phyloP scores from a whole-genome alignment of 768 basidiomycete genomes.

The Suillus variegatus region DNA sequence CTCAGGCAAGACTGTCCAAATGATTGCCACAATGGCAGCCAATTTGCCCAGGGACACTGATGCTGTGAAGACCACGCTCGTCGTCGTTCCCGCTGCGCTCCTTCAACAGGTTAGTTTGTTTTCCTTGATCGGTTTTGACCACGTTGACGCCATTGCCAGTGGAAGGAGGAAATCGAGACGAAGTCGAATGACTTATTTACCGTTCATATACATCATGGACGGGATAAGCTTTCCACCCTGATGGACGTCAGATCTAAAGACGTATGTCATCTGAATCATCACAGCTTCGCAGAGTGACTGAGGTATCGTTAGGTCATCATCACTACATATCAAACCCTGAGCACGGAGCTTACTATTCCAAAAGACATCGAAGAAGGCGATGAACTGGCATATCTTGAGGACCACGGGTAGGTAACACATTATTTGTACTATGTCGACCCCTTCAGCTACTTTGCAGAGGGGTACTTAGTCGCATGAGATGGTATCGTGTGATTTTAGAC shows the following conservation, averaged over 20 bases:
- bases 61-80: constrained; percentile 57
- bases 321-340: constrained; percentile 78
- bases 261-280: constrained; percentile 32
- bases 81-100: constrained; percentile 77
- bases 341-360: constrained; percentile 56
- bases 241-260: constrained; percentile 54
- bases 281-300: constrained; percentile 1
- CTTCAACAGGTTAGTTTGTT: constrained; percentile 55
- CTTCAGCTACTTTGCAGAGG: constrained; percentile 41
- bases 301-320: constrained; percentile 55
- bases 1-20: constrained; percentile 71
- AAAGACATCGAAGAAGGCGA: constrained; percentile 46
- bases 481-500: constrained; percentile 73
- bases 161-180: constrained; percentile 71
- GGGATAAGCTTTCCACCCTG: constrained; percentile 59
- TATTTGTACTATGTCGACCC: background rate
- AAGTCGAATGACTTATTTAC: constrained; percentile 65
- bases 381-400: constrained; percentile 47
- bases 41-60: constrained; percentile 56
- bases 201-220: constrained; percentile 73
- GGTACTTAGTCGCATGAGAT: constrained; percentile 58
- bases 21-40: constrained; percentile 76
- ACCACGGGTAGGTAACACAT: constrained; percentile 46
- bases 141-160: constrained; percentile 37
- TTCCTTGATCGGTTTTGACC: background rate